A percentile compares a stretch with the other conserved stretches of the same genome.
These are phyloP conservation scores for Pyrenophora tritici-repentis DNA, from an alignment of 2,329 filamentous ascomycete species.

Conservation along the genomic window DNA sequence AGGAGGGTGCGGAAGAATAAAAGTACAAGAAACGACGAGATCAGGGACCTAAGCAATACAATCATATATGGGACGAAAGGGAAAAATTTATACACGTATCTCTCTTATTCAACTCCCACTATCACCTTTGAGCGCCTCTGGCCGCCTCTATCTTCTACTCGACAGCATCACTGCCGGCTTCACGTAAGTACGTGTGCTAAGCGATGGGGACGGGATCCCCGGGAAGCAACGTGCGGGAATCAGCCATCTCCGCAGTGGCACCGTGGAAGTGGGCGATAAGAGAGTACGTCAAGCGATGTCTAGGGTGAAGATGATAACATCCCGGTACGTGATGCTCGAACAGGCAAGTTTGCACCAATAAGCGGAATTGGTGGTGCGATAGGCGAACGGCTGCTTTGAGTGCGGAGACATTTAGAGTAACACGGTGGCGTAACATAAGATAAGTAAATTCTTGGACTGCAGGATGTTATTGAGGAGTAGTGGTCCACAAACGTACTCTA, in stretches of 20 bases:
- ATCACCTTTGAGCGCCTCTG: not conserved
- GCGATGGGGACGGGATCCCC: conserved; percentile 16
- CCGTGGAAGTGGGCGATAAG: conserved; percentile 19
- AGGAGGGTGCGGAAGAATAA: not conserved
- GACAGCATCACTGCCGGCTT: conserved; percentile 4
- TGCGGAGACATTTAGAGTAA: conserved; percentile 11
- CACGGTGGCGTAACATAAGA: conserved; percentile 18
- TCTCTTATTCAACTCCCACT: not conserved
- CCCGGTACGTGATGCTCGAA: conserved; percentile 14
- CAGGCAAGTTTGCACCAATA: conserved; percentile 13
- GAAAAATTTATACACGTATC: not conserved
- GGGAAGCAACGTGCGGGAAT: not conserved
- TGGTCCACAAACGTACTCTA: not conserved
- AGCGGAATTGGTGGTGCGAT: conserved; percentile 5
- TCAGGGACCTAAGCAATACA: too few species aligned
- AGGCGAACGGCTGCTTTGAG: conserved; percentile 9
- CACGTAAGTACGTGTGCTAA: conserved; percentile 24
- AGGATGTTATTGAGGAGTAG: not conserved
- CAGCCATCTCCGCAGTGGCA: conserved; percentile 8
- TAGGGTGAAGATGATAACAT: conserved; percentile 10
- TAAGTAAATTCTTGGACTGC: not conserved
- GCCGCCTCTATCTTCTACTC: conserved; percentile 17
- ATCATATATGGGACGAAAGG: not conserved
- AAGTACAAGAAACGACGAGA: not conserved
- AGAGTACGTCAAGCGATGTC: not conserved